Base-by-base conservation (phyloP, 1,284 basidiomycete genomes). In the Gymnopus androsaceus region DNA sequence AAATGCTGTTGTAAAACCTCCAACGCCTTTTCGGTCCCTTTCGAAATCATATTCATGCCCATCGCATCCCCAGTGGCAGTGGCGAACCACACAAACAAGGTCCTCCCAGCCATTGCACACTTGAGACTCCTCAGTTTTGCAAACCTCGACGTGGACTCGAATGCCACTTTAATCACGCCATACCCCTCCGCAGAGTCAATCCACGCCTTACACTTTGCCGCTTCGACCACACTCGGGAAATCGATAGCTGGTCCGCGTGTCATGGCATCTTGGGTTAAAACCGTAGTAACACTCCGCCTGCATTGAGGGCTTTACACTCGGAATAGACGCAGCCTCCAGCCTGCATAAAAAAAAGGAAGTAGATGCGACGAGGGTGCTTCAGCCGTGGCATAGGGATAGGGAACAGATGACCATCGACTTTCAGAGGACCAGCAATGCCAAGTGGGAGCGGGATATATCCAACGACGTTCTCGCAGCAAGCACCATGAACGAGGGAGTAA, bases 31-130 rank as follows among this genome's bases (percentile, higher is more conserved):
- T 99, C 97, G 7, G 92, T 94, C 6, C 95, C 95, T 74, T 96
- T 96, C 25, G 88, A 91, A 68, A 95, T 94, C 96, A 99, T 99
- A 79, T 99, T 99, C 97, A 99, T 99, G 31, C 96, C 96, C 96
- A 99, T 99, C 28, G 96, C 97, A 69, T 99, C 97, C 55, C 97
- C 97, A 0, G 97, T 99, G 51, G 82, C 88, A 57, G 95, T 98
- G 46, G 92, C 92, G 68, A 99, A 98, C 47, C 97, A 85, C n/a
- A 98, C 88, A 71, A 90, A 99, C 37, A 99, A 77, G 36, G 95
- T 98, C 38, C 95, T 82, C 21, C 95, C 95, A 2, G 95, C 95
- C 68, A 96, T 77, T 1, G 88, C 90, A 48, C 87, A 87, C 80
- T 95, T 95, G 65, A 97, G 78, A 52, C 79, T 82, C 72, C 89